phyloP scores from a whole-genome alignment of 257 asterid species.

The Solanum paucissectum region DNA sequence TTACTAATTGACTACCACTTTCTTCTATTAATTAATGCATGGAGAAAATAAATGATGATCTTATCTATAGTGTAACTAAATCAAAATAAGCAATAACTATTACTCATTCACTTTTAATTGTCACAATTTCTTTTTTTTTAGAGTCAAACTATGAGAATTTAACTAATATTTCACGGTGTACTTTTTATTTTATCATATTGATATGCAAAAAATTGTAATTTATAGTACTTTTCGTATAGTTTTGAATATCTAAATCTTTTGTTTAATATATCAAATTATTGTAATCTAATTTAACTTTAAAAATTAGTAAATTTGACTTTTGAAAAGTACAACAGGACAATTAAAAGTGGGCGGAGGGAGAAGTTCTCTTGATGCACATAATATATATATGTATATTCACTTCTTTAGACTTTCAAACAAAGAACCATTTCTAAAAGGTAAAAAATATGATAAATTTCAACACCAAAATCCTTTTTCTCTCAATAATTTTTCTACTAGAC shows the following conservation, averaged over 20 bases:
- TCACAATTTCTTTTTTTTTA: not conserved
- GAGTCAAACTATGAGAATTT: not conserved
- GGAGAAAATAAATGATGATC: not conserved
- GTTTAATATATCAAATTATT: no score
- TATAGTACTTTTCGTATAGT: no score
- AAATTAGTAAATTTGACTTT: no score
- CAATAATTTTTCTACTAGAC: not conserved
- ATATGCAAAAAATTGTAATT: no score
- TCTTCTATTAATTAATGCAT: not conserved
- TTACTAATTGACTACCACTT: not conserved
- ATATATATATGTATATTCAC: not conserved
- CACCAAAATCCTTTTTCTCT: not conserved
- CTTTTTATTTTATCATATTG: no score
- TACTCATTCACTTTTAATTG: not conserved
- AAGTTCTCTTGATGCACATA: not conserved
- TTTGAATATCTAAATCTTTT: no score
- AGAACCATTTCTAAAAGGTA: not conserved
- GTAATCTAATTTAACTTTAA: no score
- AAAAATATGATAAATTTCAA: not conserved
- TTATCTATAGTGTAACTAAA: not conserved
- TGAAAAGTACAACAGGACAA: no score
- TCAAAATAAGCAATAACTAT: not conserved
- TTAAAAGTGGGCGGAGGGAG: no score
- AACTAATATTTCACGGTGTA: rapidly evolving
- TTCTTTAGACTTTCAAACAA: not conserved